A percentile compares a stretch with the other conserved stretches of the same genome.
Conservation (phyloP, 441 rosid species). For the Jatropha multifida region DNA sequence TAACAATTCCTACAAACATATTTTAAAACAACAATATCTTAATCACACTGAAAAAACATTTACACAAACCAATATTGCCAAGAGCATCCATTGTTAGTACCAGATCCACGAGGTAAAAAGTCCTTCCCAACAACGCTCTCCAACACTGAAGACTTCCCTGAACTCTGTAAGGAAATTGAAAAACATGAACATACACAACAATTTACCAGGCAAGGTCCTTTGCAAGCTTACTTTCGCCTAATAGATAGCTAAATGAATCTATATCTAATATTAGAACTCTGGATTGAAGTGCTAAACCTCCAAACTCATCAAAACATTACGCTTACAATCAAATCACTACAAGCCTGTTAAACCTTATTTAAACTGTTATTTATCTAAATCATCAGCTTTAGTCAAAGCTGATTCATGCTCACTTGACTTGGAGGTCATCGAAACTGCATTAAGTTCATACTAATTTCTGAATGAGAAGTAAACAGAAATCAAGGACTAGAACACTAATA, state of each 20-base stretch:
- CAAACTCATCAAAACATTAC: not conserved
- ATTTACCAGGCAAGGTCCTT: not conserved
- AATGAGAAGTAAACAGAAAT: not conserved
- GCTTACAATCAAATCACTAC: not conserved
- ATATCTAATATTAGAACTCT: not conserved
- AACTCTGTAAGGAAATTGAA: conserved; percentile 53
- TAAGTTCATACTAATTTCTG: not conserved
- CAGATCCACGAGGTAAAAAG: conserved; percentile 98
- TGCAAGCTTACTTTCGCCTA: not conserved
- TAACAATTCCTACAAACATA: conserved; percentile 75
- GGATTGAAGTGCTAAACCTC: not conserved
- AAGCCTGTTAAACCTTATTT: not conserved
- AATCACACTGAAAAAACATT: not conserved
- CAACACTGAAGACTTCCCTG: conserved; percentile 96
- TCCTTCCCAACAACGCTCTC: conserved; percentile 98
- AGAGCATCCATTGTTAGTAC: conserved; percentile 32
- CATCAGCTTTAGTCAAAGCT: conserved; percentile 4
- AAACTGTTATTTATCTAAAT: not conserved
- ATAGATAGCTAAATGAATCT: not conserved
- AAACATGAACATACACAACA: not conserved
- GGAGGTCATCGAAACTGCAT: not conserved
- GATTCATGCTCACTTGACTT: conserved; percentile 1
- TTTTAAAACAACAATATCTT: not conserved
- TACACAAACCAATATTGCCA: not conserved
- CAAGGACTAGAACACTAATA: not conserved